Percentiles rank a stretch among this genome's conserved stretches.
These are phyloP conservation scores for Syzygium grande DNA, from an alignment of 345 rosid genomes.

Conservation along the genomic window DNA sequence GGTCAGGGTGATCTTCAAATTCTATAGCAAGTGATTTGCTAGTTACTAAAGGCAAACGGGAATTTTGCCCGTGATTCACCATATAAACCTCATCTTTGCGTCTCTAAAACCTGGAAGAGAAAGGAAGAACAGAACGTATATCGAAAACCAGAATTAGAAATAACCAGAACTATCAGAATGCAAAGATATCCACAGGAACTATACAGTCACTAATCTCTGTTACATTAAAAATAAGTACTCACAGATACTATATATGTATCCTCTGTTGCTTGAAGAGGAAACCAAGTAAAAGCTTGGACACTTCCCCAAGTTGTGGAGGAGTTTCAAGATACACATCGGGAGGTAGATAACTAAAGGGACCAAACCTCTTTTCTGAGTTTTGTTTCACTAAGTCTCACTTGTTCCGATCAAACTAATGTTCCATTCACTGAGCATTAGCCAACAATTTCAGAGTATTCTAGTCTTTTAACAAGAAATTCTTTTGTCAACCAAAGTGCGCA, in stretches of 20 bases:
- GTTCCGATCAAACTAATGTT: background rate
- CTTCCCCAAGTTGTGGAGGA: background rate
- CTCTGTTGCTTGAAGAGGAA: background rate
- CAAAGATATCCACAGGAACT: background rate
- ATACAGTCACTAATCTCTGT: background rate
- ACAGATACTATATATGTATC: background rate
- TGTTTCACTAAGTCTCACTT: background rate
- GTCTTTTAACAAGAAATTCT: background rate
- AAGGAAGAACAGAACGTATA: background rate
- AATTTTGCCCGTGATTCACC: background rate
- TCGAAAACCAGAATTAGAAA: background rate
- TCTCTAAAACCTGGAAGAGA: background rate
- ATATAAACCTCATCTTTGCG: background rate
- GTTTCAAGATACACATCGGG: background rate
- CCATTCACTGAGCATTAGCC: background rate
- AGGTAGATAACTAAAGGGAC: background rate
- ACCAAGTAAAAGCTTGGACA: background rate
- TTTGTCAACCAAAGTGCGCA: too few species aligned
- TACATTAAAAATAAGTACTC: background rate
- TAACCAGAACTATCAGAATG: background rate
- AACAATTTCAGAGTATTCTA: background rate
- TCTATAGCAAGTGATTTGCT: background rate
- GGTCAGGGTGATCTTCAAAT: background rate
- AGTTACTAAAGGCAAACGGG: background rate
- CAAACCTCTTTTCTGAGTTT: background rate